Evolutionary conservation across 2,329 filamentous ascomycete genomes (phyloP).

Genomic region (Neopestalotiopsis clavispora): DNA sequence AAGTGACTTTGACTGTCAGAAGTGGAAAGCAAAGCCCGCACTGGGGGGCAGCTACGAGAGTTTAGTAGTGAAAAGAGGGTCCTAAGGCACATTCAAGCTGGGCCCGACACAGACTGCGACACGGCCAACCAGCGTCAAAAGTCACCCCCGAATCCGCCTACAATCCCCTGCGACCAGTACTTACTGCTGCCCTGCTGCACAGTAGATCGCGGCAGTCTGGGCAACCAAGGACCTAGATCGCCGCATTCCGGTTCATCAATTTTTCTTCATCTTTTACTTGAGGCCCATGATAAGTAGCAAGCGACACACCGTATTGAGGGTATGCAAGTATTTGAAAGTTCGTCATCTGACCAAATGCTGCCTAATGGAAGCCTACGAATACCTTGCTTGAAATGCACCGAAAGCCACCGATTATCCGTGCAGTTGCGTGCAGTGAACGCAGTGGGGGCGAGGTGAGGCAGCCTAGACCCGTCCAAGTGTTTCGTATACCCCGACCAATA

Average conservation of each 20-base stretch:
- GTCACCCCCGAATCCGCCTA: neutral
- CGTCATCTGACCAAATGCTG: neutral
- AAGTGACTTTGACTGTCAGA: neutral
- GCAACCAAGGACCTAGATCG: neutral
- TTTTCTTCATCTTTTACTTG: neutral
- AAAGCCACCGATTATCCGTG: neutral
- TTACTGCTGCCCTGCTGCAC: neutral
- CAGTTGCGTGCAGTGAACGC: neutral
- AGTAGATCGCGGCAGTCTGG: neutral
- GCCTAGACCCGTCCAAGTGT: neutral
- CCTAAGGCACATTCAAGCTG: neutral
- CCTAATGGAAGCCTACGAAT: neutral
- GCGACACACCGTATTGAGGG: no score
- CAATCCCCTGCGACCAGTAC: neutral
- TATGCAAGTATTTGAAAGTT: no score
- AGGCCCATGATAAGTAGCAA: no score
- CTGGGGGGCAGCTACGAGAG: slow-evolving; percentile 5
- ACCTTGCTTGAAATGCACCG: neutral
- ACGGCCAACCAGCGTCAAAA: neutral
- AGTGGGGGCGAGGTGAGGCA: neutral
- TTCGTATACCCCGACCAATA: slow-evolving; percentile 2
- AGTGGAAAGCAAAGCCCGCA: neutral
- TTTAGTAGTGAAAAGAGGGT: slow-evolving; percentile 8
- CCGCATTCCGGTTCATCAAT: neutral
- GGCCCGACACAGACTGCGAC: neutral